A percentile compares a stretch with the other conserved stretches of the same genome.
These are phyloP conservation scores for Medicago truncatula DNA, from an alignment of 306 rosid species.

Conservation along the genomic window MtrunA17r5.0-ANR NC_053048.1:36948501-36949000, in stretches of 20 bases:
- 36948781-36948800: conserved; percentile 5
- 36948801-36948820: conserved; percentile 14
- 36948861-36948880: conserved; percentile 60
- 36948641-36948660: conserved; percentile 30
- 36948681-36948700: conserved; percentile 40
- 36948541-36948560: background rate
- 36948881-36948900: conserved; percentile 93
- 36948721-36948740: conserved; percentile 26
- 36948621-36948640: conserved; percentile 19
- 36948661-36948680: conserved; percentile 18
- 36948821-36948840: conserved; percentile 16
- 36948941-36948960: conserved; percentile 76
- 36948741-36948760: conserved; percentile 26
- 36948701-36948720: conserved; percentile 26
- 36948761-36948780: conserved; percentile 27
- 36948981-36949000: conserved; percentile 56
- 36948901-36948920: conserved; percentile 77
- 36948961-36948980: conserved; percentile 75
- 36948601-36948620: conserved; percentile 6
- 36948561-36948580: conserved; percentile 7
- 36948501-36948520: background rate
- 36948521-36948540: background rate
- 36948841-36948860: conserved; percentile 27
- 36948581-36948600: conserved; percentile 38
- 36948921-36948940: conserved; percentile 74